Evolutionary conservation across 768 basidiomycete genomes (phyloP).

Genomic region (Hirschioporus abietinus): DNA sequence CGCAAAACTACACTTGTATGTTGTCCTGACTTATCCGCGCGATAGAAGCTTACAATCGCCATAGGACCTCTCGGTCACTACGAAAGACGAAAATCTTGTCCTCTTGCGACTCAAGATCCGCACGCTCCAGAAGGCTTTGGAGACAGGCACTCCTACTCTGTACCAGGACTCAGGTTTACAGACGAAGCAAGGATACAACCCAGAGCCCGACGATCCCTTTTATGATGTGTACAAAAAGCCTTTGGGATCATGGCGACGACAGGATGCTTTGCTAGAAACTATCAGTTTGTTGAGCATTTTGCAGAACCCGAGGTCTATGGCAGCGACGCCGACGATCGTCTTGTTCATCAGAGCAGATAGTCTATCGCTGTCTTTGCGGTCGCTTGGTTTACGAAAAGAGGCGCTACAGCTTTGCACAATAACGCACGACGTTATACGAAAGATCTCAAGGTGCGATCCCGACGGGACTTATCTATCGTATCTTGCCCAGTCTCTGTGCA

Average conservation of each 20-base stretch:
- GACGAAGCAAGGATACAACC: not conserved
- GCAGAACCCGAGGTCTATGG: not conserved
- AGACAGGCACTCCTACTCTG: not conserved
- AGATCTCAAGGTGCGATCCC: not conserved
- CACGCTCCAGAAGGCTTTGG: not conserved
- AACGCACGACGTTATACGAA: not conserved
- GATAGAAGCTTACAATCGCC: not conserved
- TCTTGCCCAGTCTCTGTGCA: slow-evolving; percentile 11
- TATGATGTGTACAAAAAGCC: not conserved
- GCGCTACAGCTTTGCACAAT: not conserved
- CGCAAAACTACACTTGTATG: not conserved
- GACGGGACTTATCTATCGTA: slow-evolving; percentile 8
- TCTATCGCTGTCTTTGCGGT: not conserved
- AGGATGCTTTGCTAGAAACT: not conserved
- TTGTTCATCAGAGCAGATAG: not conserved
- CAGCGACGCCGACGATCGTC: not conserved
- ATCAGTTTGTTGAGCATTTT: not conserved
- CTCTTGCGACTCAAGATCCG: not conserved
- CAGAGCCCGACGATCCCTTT: not conserved
- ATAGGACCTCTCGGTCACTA: not conserved
- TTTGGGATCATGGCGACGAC: not conserved
- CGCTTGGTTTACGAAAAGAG: not conserved
- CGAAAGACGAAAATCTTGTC: not conserved
- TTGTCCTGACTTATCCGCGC: not conserved
- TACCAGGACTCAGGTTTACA: not conserved